Conservation (phyloP, 1,139 yeast genomes). For the Pichia sp. region DNA sequence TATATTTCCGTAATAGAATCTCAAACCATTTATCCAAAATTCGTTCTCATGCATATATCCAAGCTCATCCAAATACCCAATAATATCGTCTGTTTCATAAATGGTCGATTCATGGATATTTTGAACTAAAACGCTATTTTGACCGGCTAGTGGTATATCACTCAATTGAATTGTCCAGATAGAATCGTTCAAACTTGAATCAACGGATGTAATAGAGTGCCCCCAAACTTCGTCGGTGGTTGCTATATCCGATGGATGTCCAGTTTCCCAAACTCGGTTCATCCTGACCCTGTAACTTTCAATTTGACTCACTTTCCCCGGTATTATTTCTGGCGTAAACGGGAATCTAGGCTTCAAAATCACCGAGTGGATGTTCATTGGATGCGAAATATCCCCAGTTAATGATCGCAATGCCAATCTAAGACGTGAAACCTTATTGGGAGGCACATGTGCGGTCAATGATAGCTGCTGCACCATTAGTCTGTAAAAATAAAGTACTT, state of each 20-base stretch:
- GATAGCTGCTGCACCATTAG: slow-evolving; percentile 29
- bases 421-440: slow-evolving; percentile 14
- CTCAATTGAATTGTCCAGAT: slow-evolving; percentile 62
- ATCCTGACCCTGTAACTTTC: slow-evolving; percentile 27
- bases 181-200: slow-evolving; percentile 15
- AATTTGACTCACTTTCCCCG: slow-evolving; percentile 26
- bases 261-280: slow-evolving; percentile 22
- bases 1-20: slow-evolving; percentile 57
- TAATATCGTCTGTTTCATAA: slow-evolving; percentile 25
- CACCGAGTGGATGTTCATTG: slow-evolving; percentile 23
- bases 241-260: not conserved
- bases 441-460: slow-evolving; percentile 19
- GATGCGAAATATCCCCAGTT: slow-evolving; percentile 24
- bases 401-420: slow-evolving; percentile 22
- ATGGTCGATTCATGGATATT: slow-evolving; percentile 63
- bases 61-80: slow-evolving; percentile 43
- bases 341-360: slow-evolving; percentile 26
- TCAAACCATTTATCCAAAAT: slow-evolving; percentile 57
- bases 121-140: slow-evolving; percentile 56
- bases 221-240: slow-evolving; percentile 3
- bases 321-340: slow-evolving; percentile 24
- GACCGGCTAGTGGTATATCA: slow-evolving; percentile 88
- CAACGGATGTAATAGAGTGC: slow-evolving; percentile 12
- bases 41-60: slow-evolving; percentile 66
- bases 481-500: not conserved